Evolutionary conservation across 2,329 filamentous ascomycete species (phyloP), one percentile per base, ranked within the genome.

Genomic region (Aspergillus amoenus): DNA sequence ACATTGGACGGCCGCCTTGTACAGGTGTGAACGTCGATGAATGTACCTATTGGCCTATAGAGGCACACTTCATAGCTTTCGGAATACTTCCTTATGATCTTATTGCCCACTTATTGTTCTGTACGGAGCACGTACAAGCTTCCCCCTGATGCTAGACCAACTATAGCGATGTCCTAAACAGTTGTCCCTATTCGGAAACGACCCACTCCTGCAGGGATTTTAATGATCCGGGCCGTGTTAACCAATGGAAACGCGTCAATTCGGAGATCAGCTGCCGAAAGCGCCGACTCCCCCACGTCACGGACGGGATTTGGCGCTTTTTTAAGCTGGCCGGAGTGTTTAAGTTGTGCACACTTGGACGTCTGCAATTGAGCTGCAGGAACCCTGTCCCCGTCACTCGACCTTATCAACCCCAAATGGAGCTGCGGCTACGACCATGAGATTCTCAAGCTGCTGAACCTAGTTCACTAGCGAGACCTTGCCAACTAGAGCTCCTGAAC

Each of bases 211-310:
- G 22, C 57, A 56, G 62, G 57, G 52, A 46, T 58, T 58, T 51
- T 42, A 46, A 60, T 64, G 55, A 63, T 63, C 60, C 63, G 60
- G 49, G 30, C 57, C 59, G 57, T 43, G 21, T 34, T 55, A 48
- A 58, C 69, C 69, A 72, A 70, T 72, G 39, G 64, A 37, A 61
- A 54, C 13, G 50, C 21, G 40, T 45, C 51, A 59, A 62, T 32
- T 56, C 59, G 55, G 43, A 61, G 49, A 60, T 55, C 52, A 41
- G 58, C 61, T 66, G 57, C 62, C 65, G 61, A 71, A 70, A 64
- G 62, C 68, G 70, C 68, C 66, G 65, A 64, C 61, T 67, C 63
- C 66, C 69, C 66, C 63, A 68, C 66, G 62, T 67, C 61, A 59
- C 58, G 61, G 59, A 47, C 34, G 48, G 49, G 56, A 60, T 60